Base-by-base conservation (phyloP, 129 eudicot species). In the Logfia minima region DNA sequence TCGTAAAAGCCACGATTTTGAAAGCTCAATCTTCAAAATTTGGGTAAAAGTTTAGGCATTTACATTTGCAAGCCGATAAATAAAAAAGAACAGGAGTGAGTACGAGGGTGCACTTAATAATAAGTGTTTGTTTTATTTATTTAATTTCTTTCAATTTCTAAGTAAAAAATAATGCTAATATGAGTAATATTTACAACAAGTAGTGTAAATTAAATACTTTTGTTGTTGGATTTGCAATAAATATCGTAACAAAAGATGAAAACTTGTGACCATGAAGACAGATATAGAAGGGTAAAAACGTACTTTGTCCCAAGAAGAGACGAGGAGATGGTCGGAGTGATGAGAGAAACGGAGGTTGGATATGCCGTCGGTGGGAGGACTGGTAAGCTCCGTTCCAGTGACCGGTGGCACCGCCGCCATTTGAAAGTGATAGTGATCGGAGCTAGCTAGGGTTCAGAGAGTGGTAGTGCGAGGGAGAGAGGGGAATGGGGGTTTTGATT, bases 301-400 rank as follows among this genome's bases (percentile, higher is more conserved):
- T 66, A 92, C 98, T 84, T 86, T 92, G 78, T 92, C 97, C 97
- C 97, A 92, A 1, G 96, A 92, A 55, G 98, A 92, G 26, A 89
- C 96, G 58, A 92, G 91, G 75, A 92, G 96, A 84, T 86, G 87
- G 63, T 92, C 98, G 71, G 91, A 86, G 77, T 83, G 89, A 73
- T 92, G 91, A 29, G 98, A 92, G 90, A 89, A 92, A 0, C 93
- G 91, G 37, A 92, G 86, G 75, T 87, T 89, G 9, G 98, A 82
- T 48, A 92, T 86, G 31, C 98, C 96, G 83, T 92, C 98, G 10
- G 91, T 56, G 1, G 96, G 93, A 41, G 98, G 98, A 43, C 56
- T 87, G 24, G 80, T 84, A 11, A 92, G 87, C 86, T 89, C 93
- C 26, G 88, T 32, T 21, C 95, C 95, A 69, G 86, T 76, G 60